Evolutionary conservation across 306 rosid species (phyloP), one percentile per base, ranked within the genome.

Genomic region (Cicer cuneatum): DNA sequence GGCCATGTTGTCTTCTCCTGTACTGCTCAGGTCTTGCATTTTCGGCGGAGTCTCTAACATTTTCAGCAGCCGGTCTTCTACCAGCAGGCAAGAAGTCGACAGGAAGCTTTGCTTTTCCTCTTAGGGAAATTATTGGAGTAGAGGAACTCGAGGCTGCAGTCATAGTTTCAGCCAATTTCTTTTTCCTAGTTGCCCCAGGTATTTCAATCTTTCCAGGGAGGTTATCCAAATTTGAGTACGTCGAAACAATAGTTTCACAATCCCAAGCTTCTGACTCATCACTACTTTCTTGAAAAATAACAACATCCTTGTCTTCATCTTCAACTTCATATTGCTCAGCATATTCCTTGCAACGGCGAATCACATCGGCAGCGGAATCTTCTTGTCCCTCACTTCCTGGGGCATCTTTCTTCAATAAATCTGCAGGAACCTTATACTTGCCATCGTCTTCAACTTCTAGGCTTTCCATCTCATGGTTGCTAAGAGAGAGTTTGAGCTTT

Each of bases 261-360:
- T 94, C 96, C 98, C 96, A 90, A 67, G 74, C 86, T 83, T 94
- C 97, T 33, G 92, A 90, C 51, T 94, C 99, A 75, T 92, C 96
- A 10, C 97, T 92, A 78, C 92, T 88, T 85, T 92, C 97, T 71
- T 94, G 78, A 35, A 83, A 73, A 74, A 81, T 11, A 3, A 92
- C 39, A 60, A 81, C 79, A 45, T 85, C 85, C 52, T 78, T 84
- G 73, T 79, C 71, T 8, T 82, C 85, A 74, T 83, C 87, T 74
- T 86, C 93, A 65, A 79, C 84, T 85, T 87, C 93, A 74, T 94
- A 94, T 69, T 54, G 85, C 84, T 92, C 88, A 24, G 83, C 99
- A 59, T 90, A 93, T 81, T 90, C 98, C 73, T 86, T 83, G 81
- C 90, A 86, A 15, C 93, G 90, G 8, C 66, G 88, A 74, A 93